Evolutionary conservation across 768 basidiomycete species (phyloP).

Genomic region (Cyclocybe aegerita): DNA sequence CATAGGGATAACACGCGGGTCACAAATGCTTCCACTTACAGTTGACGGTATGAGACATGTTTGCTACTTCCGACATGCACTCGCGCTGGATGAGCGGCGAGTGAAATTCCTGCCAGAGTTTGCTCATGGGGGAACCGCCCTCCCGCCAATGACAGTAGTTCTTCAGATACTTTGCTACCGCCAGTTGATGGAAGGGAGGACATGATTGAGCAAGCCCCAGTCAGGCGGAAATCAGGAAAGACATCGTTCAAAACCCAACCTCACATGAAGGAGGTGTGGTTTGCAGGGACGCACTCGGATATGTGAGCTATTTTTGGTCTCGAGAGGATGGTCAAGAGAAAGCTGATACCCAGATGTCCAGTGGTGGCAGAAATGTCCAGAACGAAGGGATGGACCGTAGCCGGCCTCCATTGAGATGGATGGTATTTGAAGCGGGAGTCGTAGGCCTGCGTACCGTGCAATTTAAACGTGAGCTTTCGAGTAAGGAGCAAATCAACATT

Average conservation of each 20-base stretch:
- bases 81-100: conserved; percentile 33
- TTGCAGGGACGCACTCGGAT: conserved; percentile 26
- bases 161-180: too few species aligned
- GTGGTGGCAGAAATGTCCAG: conserved; percentile 18
- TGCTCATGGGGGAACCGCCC: conserved; percentile 11
- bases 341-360: not conserved
- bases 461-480: conserved; percentile 7
- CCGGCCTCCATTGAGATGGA: conserved; percentile 20
- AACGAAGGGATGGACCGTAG: conserved; percentile 17
- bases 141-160: not conserved
- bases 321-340: not conserved
- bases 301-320: conserved; percentile 19
- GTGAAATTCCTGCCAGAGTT: conserved; percentile 35
- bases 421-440: conserved; percentile 20
- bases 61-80: conserved; percentile 33
- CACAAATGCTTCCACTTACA: conserved; percentile 17
- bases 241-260: conserved; percentile 2
- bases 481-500: conserved; percentile 3
- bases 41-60: conserved; percentile 22
- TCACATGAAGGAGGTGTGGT: conserved; percentile 30
- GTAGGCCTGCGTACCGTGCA: conserved; percentile 12
- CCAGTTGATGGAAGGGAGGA: not conserved
- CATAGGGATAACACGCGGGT: conserved; percentile 23
- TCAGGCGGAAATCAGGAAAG: not conserved
- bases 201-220: not conserved